Evolutionary conservation across 257 asterid genomes (phyloP), one percentile per base, ranked within the genome.

Genomic region (Solanum medicagineum): DNA sequence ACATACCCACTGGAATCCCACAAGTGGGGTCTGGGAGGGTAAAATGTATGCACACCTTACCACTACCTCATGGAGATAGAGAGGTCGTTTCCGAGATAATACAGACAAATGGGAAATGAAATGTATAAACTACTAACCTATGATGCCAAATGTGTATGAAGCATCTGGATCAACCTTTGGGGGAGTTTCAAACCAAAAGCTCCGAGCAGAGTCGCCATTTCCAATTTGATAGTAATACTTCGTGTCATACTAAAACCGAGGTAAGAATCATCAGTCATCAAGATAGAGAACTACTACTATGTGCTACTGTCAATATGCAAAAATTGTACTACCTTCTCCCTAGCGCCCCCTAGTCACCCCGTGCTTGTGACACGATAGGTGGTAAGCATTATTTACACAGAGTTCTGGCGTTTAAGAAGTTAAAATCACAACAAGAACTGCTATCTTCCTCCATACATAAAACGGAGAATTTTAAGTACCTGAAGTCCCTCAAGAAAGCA

Each of bases 111-210:
- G 13, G 9, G 60, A 13, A 49, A 75, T 8, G 15, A 22, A 22
- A 75, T 15, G 51, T 77, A 24, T 77, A 49, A 85, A 47, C 69
- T 55, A 88, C 97, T 93, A 55, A 96, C 99, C 99, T 84, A 96
- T 96, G 69, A 96, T 94, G 45, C 97, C 99, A 88, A 95, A 96
- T 86, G 90, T 95, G 95, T 95, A 95, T 69, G 99, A 83, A 84
- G 94, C 92, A 85, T 96, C 97, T 77, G 98, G 98, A 90, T 89
- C 87, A 79, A 92, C 86, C 82, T 85, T 77, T 36, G 98, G 98
- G 65, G 99, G 99, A 86, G 98, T 95, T 88, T 91, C 93, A 89
- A 96, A 95, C 97, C 94, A 94, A 84, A 96, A 95, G 83, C 80
- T 91, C 87, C 99, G 85, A n/a, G 98, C 89, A 88, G 98, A 92